Evolutionary conservation across 768 basidiomycete genomes (phyloP), one percentile per base, ranked within the genome.

Genomic region (Termitomyces sp.): DNA sequence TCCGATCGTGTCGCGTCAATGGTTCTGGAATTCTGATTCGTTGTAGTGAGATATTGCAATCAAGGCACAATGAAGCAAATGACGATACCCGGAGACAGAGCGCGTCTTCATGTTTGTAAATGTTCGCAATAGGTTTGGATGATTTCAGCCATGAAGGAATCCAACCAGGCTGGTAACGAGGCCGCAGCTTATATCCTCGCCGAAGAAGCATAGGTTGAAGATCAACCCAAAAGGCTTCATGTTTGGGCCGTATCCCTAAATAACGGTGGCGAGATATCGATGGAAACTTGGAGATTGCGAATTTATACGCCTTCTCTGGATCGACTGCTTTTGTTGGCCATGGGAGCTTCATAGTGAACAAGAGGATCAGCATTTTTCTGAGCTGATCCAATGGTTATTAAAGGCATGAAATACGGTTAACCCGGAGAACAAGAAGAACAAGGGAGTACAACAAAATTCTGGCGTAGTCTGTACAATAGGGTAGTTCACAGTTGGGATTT

Each of bases 121-220:
- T 37, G 7, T 52, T 20, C 27, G 16, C 18, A 9, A 36, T 16
- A 24, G 3, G 14, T 24, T 16, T 49, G 4, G 33, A 34, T 14
- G 8, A 49, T 9, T 51, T 51, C 18, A 40, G n/a, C 56, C 49
- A 57, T 14, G 33, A 27, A 3, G 33, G 61, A 4, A 55, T 67
- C 26, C 57, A 52, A 10, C 13, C 36, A 30, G 43, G 57, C 14
- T 34, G 43, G 34, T 53, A 59, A 36, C 52, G 42, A 20, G 56
- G 36, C 30, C 52, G 44, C 6, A 55, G 57, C 27, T 58, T 26
- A 39, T 46, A 57, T 18, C 40, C 51, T n/a, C 50, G 51, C 2
- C 13, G 9, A 18, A 46, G 27, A 42, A 55, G 57, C 54, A 55
- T 40, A 26, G 37, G 37, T 13, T 48, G 37, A 40, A 39, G 27